phyloP scores from a whole-genome alignment of 352 stramenopile genomes.

The Achlya hypogyna region DNA sequence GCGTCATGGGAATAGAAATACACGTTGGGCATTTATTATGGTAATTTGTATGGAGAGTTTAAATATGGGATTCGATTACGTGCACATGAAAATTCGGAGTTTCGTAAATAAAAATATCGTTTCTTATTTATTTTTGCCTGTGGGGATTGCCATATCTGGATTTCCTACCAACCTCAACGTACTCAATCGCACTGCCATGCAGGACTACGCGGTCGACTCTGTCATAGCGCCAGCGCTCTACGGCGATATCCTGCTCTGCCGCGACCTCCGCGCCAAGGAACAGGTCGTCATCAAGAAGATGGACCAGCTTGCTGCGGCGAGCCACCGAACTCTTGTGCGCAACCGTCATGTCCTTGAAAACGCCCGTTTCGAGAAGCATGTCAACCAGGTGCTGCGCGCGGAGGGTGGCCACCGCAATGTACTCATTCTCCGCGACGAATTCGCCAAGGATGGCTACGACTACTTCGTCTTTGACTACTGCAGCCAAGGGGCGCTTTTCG shows the following conservation, averaged over 20 bases:
- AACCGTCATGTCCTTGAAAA: slow-evolving; percentile 52
- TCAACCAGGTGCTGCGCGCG: slow-evolving; percentile 45
- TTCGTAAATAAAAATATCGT: too few relatives aligned
- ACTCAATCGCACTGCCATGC: background rate
- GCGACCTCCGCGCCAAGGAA: slow-evolving; percentile 37
- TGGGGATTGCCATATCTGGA: background rate
- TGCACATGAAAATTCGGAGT: background rate
- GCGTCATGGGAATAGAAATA: background rate
- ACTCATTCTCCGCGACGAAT: slow-evolving; percentile 50
- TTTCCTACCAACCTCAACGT: too few relatives aligned
- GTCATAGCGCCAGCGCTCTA: slow-evolving; percentile 56
- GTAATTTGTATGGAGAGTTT: background rate
- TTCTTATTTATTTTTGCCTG: too few relatives aligned
- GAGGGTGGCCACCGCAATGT: slow-evolving; percentile 64
- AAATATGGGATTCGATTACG: background rate
- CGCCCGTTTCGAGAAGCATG: slow-evolving; percentile 54
- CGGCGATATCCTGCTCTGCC: slow-evolving; percentile 55
- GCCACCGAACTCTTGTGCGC: slow-evolving; percentile 39
- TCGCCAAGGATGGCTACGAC: slow-evolving; percentile 50
- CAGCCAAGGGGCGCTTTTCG: slow-evolving; percentile 51
- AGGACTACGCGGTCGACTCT: background rate
- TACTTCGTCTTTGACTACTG: slow-evolving; percentile 68
- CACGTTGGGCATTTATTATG: too few relatives aligned
- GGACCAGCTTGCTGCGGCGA: slow-evolving; percentile 44
- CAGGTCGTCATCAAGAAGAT: slow-evolving; percentile 74